A percentile compares a stretch with the other conserved stretches of the same genome.
These are phyloP conservation scores for Boeremia lycopersici DNA, from an alignment of 2,329 filamentous ascomycete species.

Conservation along the genomic window DNA sequence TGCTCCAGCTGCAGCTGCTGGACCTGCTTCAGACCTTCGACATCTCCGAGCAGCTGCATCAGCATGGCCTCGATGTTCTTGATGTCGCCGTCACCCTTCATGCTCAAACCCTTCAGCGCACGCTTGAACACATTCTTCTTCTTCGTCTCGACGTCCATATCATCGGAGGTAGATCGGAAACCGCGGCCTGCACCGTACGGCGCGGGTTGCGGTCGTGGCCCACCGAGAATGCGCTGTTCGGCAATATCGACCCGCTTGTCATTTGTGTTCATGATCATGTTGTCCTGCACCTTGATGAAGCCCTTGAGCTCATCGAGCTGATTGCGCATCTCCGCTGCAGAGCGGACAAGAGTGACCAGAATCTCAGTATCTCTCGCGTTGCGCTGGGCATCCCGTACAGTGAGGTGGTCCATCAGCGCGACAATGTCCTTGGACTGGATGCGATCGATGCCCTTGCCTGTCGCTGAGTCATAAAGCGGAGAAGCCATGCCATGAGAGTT, in stretches of 20 bases:
- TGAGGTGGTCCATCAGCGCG: constrained; percentile 96
- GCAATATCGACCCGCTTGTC: constrained; percentile 87
- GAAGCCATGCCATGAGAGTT: constrained; percentile 91
- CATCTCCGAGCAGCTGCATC: constrained; percentile 87
- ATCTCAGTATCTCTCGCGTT: constrained; percentile 97
- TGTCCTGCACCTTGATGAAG: constrained; percentile 87
- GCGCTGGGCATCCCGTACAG: constrained; percentile 93
- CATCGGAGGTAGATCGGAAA: constrained; percentile 57
- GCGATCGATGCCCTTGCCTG: constrained; percentile 83
- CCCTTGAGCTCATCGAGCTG: constrained; percentile 96
- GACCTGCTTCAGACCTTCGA: constrained; percentile 67
- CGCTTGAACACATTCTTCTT: constrained; percentile 92
- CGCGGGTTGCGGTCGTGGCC: constrained; percentile 81
- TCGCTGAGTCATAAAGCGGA: constrained; percentile 87
- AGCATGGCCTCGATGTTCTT: constrained; percentile 74
- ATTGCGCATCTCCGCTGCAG: constrained; percentile 94
- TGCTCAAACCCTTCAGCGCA: constrained; percentile 87
- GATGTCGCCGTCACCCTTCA: constrained; percentile 86
- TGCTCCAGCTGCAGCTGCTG: constrained; percentile 44
- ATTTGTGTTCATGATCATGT: constrained; percentile 84
- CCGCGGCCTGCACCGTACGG: constrained; percentile 62
- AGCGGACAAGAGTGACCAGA: constrained; percentile 88
- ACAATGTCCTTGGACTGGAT: constrained; percentile 98
- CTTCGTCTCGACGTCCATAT: constrained; percentile 69
- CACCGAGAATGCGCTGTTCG: constrained; percentile 79